These are phyloP conservation scores for Pythium sp. DNA, from an alignment of 352 stramenopile species.

Conservation along the genomic window DNA sequence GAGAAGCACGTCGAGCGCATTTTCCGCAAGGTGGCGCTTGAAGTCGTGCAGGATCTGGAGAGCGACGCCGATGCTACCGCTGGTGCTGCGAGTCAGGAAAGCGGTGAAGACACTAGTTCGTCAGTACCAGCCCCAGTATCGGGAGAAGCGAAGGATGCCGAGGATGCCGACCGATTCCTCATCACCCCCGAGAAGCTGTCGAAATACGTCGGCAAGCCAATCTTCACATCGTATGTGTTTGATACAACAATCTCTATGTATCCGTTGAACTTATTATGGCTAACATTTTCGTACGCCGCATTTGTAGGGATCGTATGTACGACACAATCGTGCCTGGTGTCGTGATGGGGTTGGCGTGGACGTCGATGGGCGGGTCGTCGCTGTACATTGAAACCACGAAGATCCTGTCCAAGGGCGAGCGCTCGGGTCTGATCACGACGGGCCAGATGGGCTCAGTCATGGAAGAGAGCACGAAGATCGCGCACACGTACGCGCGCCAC, in stretches of 20 bases:
- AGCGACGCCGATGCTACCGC: conserved; percentile 25
- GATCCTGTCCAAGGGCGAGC: conserved; percentile 65
- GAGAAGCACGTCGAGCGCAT: conserved; percentile 99
- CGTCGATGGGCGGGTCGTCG: conserved; percentile 95
- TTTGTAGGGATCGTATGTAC: conserved; percentile 93
- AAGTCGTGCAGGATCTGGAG: conserved; percentile 92
- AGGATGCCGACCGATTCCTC: conserved; percentile 72
- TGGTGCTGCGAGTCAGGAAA: conserved; percentile 29
- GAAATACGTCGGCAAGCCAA: conserved; percentile 98
- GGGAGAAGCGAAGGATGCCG: conserved; percentile 11
- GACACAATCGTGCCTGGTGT: conserved; percentile 92
- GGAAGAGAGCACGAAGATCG: conserved; percentile 98
- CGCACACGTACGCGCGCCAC: conserved; percentile 91
- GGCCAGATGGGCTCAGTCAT: conserved; percentile 98
- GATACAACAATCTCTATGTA: neutral
- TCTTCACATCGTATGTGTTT: conserved; percentile 91
- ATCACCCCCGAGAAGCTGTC: conserved; percentile 94
- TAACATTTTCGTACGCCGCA: conserved; percentile 1
- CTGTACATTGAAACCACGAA: conserved; percentile 98
- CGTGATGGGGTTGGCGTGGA: conserved; percentile 99
- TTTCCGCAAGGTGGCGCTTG: conserved; percentile 96
- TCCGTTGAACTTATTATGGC: neutral
- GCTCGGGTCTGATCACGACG: conserved; percentile 78
- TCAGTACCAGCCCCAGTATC: neutral
- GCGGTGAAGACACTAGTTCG: conserved; percentile 31